These are phyloP conservation scores for Candida smagusa DNA, from an alignment of 1,139 yeast species.

Conservation along the genomic window DNA sequence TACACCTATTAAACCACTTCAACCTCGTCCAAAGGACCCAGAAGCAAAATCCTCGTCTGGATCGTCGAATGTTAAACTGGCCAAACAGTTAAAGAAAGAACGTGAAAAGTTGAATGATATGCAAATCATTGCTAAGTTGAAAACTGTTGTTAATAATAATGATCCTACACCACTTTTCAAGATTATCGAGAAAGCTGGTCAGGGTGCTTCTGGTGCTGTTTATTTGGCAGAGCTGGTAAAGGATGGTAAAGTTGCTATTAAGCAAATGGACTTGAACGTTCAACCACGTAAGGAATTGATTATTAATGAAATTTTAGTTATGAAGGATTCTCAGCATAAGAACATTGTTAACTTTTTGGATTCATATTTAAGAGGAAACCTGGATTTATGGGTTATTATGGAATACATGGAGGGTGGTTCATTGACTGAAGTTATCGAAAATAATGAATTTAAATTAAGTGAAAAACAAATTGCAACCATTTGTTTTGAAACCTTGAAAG, in stretches of 20 bases:
- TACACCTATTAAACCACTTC: conserved; percentile 20
- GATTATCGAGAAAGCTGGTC: conserved; percentile 95
- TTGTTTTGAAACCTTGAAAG: conserved; percentile 87
- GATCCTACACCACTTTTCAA: conserved; percentile 87
- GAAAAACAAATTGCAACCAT: conserved; percentile 87
- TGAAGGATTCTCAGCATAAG: conserved; percentile 48
- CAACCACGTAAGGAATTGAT: conserved; percentile 95
- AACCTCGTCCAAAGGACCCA: conserved; percentile 15
- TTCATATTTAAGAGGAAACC: conserved; percentile 39
- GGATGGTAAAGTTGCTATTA: conserved; percentile 69
- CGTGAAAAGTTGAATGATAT: conserved; percentile 78
- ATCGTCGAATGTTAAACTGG: conserved; percentile 30
- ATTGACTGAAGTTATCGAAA: conserved; percentile 86
- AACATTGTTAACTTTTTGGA: conserved; percentile 48
- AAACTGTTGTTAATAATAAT: conserved; percentile 74
- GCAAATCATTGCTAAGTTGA: conserved; percentile 80
- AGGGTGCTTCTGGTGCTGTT: conserved; percentile 97
- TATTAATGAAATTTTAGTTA: conserved; percentile 50
- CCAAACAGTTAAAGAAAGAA: conserved; percentile 53
- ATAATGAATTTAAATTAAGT: conserved; percentile 59
- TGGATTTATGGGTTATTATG: conserved; percentile 33
- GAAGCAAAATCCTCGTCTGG: conserved; percentile 16
- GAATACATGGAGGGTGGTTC: conserved; percentile 48
- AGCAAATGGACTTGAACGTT: conserved; percentile 89
- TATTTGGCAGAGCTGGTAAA: conserved; percentile 70